A percentile compares a stretch with the other conserved stretches of the same genome.
Conservation (phyloP, 2,329 filamentous ascomycete species). For the Colletotrichum gigasporum region DNA sequence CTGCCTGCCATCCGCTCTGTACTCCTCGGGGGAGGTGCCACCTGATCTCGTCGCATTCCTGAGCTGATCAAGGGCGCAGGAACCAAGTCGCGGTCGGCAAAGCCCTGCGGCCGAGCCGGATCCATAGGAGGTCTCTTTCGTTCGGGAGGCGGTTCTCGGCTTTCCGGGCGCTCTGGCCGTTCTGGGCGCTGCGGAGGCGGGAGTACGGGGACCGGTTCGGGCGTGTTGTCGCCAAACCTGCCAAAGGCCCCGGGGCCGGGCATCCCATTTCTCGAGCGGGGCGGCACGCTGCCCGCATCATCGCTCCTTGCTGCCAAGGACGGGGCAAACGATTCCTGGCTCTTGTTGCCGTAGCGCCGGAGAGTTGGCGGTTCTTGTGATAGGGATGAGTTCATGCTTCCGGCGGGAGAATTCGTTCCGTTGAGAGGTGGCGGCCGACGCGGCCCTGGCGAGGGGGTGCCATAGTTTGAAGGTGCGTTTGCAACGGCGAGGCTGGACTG, state of each 20-base stretch:
- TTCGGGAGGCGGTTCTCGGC: conserved; percentile 64
- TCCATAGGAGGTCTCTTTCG: conserved; percentile 75
- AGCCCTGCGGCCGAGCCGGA: conserved; percentile 59
- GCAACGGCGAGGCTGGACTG: conserved; percentile 33
- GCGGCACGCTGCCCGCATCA: conserved; percentile 59
- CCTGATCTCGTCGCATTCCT: conserved; percentile 53
- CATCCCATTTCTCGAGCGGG: conserved; percentile 63
- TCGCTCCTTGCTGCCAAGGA: conserved; percentile 60
- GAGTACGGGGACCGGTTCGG: conserved; percentile 36
- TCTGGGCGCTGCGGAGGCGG: too few relatives aligned
- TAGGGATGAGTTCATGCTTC: conserved; percentile 61
- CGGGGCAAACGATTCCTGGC: conserved; percentile 65
- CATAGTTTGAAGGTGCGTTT: conserved; percentile 41
- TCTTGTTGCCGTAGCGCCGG: conserved; percentile 63
- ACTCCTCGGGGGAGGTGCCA: conserved; percentile 61
- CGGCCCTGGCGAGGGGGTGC: conserved; percentile 42
- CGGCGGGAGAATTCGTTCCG: conserved; percentile 52
- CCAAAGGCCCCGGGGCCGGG: conserved; percentile 48
- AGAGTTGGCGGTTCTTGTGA: conserved; percentile 53
- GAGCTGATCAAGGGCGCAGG: conserved; percentile 67
- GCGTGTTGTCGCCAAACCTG: conserved; percentile 42
- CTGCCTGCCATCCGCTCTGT: conserved; percentile 57
- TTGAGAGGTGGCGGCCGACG: conserved; percentile 26
- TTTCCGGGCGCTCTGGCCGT: conserved; percentile 35
- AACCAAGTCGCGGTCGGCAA: conserved; percentile 61